Evolutionary conservation across 345 rosid species (phyloP), one percentile per base, ranked within the genome.

Genomic region (Kernera saxatilis): DNA sequence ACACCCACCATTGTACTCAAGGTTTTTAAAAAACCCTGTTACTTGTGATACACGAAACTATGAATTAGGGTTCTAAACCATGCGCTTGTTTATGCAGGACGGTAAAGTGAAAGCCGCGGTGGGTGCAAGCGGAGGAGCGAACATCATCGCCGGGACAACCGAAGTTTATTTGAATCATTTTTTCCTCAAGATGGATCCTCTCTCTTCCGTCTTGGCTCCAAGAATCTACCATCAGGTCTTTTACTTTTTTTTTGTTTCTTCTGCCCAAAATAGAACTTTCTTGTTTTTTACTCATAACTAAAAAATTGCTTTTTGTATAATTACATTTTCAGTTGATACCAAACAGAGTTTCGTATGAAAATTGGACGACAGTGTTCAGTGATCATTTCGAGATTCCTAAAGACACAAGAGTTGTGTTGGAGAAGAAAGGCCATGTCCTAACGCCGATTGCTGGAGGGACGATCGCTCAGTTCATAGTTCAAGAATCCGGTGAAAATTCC

Each of bases 41-140:
- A 22, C 63, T 67, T 74, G 73, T 39, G 13, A 1, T 29, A 33
- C 33, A 69, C 14, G 56, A 14, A 36, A 54, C 37, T 64, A 15
- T 12, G 6, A 23, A 2, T 69, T 51, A 36, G 53, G 33, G 60
- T 1, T 55, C 23, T 22, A 66, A 30, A 30, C 6, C 18, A 1
- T 32, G 46, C 0, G 12, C 32, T 57, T 17, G 27, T 25, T 41
- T 32, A 10, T 17, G 9, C 32, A 88, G 93, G 83, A 84, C 15
- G 84, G 64, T 59, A 73, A 80, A 64, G 78, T 84, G 72, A 84
- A 72, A 77, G 87, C 80, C 3, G 85, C 81, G 14, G 23, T 84
- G 21, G 94, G 94, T 29, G 91, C 84, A 5, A 86, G 91, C 21
- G 94, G 94, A 43, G 94, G 89, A 63, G 66, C 70, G 32, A 78